Evolutionary conservation across 352 stramenopile species (phyloP), one percentile per base, ranked within the genome.

Genomic region (Pythium volutum): DNA sequence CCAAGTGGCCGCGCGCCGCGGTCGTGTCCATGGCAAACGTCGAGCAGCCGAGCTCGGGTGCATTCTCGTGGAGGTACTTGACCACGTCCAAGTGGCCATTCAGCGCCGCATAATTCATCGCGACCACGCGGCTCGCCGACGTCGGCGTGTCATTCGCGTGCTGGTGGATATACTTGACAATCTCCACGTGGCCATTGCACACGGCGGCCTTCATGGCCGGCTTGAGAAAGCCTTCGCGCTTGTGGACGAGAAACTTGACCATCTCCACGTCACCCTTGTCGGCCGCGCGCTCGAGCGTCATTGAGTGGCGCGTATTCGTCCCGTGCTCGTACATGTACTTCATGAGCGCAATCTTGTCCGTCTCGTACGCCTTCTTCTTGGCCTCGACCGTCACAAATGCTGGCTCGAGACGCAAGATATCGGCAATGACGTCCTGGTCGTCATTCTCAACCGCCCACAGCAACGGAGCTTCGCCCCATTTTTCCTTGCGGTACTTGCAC

Each of bases 191-290:
- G 0, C 76, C 79, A 1, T 55, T 66, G 27, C 61, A 67, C 61
- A 87, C 69, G 1, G 76, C 76, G 31, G 76, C 75, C 4, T 66
- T 77, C 71, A 84, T 81, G 42, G 79, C 75, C 16, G 64, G 69
- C 58, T 86, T 84, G 47, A 81, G 65, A 39, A 88, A 88, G 9
- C 79, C 79, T 38, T 80, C 73, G 4, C 64, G 57, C n/a, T 67
- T 71, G 3, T 45, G 7, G 10, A 69, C 73, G 6, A 88, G 60
- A 31, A 77, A 89, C 52, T 73, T 62, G 42, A 83, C 74, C 66
- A 70, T 84, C 43, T 82, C 71, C 22, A 89, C 51, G 47, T 89
- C 69, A 3, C 64, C 55, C n/a, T 67, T 66, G 18, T 69, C 55
- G 33, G 68, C 74, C 18, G 79, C 79, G 12, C 58, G 55, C 39